Evolutionary conservation across 2,329 filamentous ascomycete genomes (phyloP), one percentile per base, ranked within the genome.

Genomic region (Fusarium solani-melongenae): DNA sequence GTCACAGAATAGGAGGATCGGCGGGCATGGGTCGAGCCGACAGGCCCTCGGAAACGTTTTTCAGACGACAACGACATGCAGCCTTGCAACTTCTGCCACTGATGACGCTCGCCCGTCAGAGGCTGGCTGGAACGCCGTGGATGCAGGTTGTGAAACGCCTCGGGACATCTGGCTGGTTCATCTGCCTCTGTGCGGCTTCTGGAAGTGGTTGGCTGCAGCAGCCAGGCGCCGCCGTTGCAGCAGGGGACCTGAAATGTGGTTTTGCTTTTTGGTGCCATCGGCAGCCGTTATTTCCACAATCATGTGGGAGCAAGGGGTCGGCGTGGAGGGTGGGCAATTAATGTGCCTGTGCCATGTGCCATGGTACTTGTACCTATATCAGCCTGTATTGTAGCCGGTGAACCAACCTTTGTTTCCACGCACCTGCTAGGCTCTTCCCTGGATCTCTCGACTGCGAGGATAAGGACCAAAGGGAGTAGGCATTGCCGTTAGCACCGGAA

Each of bases 1-100:
- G 71, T 69, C 49, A 73, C 66, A 67, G 64, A 66, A 75, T 69
- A 73, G 71, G 71, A 76, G 72, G 72, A 77, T 77, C 68, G 67
- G 44, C 71, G 59, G 49, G 33, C 71, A 64, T 65, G 62, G 71
- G 71, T 67, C 22, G 60, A 61, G 58, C 57, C 62, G 33, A 57
- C 31, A 38, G n/a, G 31, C 31, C 53, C 33, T n/a, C 22, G 14
- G 20, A 15, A 56, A 22, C 31, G 29, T 24, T 20, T 27, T 22
- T 33, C 33, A 36, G 17, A 49, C 24, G 17, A 49, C 44, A 29
- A 49, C 44, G 9, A 31, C 29, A 46, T 46, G 53, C 67, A 73
- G 74, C 67, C 70, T 73, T 67, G 74, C 38, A 62, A 61, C 41
- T 51, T 49, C 59, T 49, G 44, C 44, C 44, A 49, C 44, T 29